Base-by-base conservation (phyloP, 139 green algal species). In the Edaphochlamys debaryana region DNA sequence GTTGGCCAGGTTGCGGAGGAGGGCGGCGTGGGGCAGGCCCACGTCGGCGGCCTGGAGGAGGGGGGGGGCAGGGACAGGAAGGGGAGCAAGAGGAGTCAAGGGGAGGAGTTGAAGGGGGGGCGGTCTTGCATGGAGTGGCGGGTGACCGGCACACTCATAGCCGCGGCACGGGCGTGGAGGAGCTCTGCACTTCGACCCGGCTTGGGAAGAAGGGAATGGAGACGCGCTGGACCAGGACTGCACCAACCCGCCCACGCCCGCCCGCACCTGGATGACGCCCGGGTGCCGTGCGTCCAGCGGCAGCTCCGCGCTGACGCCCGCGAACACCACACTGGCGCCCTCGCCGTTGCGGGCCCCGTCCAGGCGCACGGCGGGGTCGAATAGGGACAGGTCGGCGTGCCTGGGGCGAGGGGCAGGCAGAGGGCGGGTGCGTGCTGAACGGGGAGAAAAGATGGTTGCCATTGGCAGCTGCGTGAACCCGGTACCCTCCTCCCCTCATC, bases 1-100 rank as follows among this genome's bases (percentile, higher is more conserved):
- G 84, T 90, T 91, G 54, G 95, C 69, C 7, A 97, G 79, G 80
- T 92, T 89, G 22, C 92, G 86, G 15, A 97, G 82, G 37, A 97
- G 64, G 22, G 76, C 82, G 1, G 79, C 76, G 36, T 94, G 94
- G 5, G 86, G 85, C 3, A 97, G 68, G 30, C 94, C 94, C 41
- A 94, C 68, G 75, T 96, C 87, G 0, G 92, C 84, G 6, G 92
- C 94, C 80, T 95, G 90, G 54, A 87, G 75, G 40, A 93, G 90
- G 41, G 94, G 81, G 36, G 92, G 87, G 36, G 45, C 45, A 54
- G 45, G 13, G 13, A 13, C 11, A 54, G 45, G 11, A 13, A n/a
- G n/a, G n/a, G n/a, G n/a, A n/a, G n/a, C n/a, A n/a, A n/a, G n/a
- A n/a, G n/a, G n/a, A n/a, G n/a, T n/a, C n/a, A n/a, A n/a, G n/a